phyloP scores from a whole-genome alignment of 1,284 basidiomycete genomes.

The Apiotrichum veenhuisii region DNA sequence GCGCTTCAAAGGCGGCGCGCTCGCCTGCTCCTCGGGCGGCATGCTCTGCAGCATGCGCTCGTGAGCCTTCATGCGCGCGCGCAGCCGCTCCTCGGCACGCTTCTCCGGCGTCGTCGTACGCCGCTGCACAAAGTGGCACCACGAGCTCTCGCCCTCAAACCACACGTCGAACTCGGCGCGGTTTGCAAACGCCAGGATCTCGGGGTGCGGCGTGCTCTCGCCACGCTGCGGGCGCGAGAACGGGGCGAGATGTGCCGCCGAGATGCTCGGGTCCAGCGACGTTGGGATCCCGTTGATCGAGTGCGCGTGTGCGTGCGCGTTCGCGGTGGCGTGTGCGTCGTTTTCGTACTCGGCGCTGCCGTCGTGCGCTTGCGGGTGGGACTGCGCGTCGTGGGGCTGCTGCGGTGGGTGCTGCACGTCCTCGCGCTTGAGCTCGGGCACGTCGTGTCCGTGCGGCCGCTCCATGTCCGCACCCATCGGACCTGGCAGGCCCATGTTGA shows the following conservation, averaged over 20 bases:
- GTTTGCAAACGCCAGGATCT: slow-evolving; percentile 27
- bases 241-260: slow-evolving; percentile 26
- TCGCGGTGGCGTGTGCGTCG: too few relatives aligned
- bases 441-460: too few relatives aligned
- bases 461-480: neutral
- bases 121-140: slow-evolving; percentile 49
- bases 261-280: neutral
- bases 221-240: slow-evolving; percentile 31
- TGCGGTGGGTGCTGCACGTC: too few relatives aligned
- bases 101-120: slow-evolving; percentile 45
- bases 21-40: slow-evolving; percentile 35
- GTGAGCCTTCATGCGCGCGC: slow-evolving; percentile 39
- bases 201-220: slow-evolving; percentile 33
- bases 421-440: too few relatives aligned
- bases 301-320: too few relatives aligned
- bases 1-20: slow-evolving; percentile 37
- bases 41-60: slow-evolving; percentile 30
- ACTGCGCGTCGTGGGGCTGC: too few relatives aligned
- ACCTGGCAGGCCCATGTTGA: neutral
- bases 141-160: slow-evolving; percentile 41
- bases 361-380: too few relatives aligned
- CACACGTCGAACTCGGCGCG: slow-evolving; percentile 36
- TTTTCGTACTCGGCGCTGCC: too few relatives aligned
- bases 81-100: slow-evolving; percentile 41
- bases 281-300: neutral